A percentile compares a stretch with the other conserved stretches of the same genome.
Evolutionary conservation across 2,329 filamentous ascomycete genomes (phyloP).

Genomic region (Fusarium tanahbumbuense): DNA sequence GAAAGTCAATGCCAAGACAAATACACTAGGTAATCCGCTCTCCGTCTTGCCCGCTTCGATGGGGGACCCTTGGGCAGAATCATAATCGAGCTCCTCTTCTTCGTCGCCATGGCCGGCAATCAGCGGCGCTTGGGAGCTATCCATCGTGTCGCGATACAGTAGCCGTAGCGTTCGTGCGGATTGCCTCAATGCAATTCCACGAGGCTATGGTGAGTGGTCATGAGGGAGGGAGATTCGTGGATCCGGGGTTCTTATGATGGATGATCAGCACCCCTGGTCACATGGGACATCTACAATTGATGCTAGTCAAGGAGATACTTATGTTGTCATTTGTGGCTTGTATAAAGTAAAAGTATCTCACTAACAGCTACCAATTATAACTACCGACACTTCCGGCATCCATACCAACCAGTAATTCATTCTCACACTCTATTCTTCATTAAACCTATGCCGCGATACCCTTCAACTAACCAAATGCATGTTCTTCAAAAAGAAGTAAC

Average conservation of each 20-base stretch:
- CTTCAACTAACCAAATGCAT: conserved; percentile 24
- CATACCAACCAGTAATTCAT: neutral
- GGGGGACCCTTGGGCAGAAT: conserved; percentile 41
- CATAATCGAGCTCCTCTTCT: conserved; percentile 53
- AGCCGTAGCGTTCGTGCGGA: conserved; percentile 1
- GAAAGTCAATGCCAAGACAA: conserved; percentile 71
- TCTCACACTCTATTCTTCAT: neutral
- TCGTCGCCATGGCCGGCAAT: conserved; percentile 50
- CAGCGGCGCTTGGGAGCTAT: conserved; percentile 54
- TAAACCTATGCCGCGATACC: neutral
- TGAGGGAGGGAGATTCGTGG: conserved; percentile 20
- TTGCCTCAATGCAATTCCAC: conserved; percentile 24
- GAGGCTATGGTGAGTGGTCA: conserved; percentile 27
- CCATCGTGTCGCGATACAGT: conserved; percentile 44
- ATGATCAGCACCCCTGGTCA: conserved; percentile 44
- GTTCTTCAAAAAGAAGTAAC: conserved; percentile 45
- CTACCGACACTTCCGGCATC: neutral
- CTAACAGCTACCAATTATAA: conserved; percentile 16
- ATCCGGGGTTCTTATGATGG: conserved; percentile 31
- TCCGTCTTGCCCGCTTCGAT: conserved; percentile 47
- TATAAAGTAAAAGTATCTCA: conserved; percentile 19
- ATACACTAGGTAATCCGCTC: conserved; percentile 57
- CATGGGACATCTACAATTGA: conserved; percentile 25
- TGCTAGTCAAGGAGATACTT: conserved; percentile 10
- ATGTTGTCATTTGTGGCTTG: accelerated